Conservation (phyloP, 1,139 yeast species). For the Pichia sp. region DNA sequence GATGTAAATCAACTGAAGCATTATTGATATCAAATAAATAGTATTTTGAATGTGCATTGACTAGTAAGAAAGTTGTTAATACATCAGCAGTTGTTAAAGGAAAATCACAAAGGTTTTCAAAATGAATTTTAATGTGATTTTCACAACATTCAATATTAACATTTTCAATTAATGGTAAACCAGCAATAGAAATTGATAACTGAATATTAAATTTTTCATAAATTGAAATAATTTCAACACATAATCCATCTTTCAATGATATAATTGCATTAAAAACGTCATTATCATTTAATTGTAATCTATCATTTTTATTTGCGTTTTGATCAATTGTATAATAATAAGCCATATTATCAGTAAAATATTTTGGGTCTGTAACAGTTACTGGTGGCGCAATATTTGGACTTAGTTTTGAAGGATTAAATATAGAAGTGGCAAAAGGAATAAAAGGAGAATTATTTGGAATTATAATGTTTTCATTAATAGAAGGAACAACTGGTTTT, state of each 20-base stretch:
- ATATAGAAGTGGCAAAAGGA: too few relatives aligned
- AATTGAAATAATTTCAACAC: background rate
- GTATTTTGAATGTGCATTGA: background rate
- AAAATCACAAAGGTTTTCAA: background rate
- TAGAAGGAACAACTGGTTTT: constrained; percentile 5
- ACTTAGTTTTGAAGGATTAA: too few relatives aligned
- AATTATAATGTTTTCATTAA: background rate
- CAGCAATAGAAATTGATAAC: background rate
- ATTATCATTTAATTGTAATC: background rate
- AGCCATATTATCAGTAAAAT: background rate
- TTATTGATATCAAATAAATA: constrained; percentile 1
- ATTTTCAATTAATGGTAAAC: background rate
- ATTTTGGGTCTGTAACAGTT: background rate
- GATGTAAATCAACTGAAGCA: too few relatives aligned
- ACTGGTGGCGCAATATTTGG: background rate
- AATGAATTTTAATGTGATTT: background rate
- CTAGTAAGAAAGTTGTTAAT: background rate
- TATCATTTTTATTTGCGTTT: background rate
- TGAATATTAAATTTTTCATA: background rate
- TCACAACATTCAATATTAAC: background rate
- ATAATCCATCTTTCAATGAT: background rate
- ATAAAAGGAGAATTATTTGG: too few relatives aligned
- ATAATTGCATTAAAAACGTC: background rate
- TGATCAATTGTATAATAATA: background rate
- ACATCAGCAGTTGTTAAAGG: background rate